Percentiles rank a stretch among this genome's conserved stretches.
These are phyloP conservation scores for Scorias spongiosa DNA, from an alignment of 2,329 filamentous ascomycete genomes.

Conservation along the genomic window DNA sequence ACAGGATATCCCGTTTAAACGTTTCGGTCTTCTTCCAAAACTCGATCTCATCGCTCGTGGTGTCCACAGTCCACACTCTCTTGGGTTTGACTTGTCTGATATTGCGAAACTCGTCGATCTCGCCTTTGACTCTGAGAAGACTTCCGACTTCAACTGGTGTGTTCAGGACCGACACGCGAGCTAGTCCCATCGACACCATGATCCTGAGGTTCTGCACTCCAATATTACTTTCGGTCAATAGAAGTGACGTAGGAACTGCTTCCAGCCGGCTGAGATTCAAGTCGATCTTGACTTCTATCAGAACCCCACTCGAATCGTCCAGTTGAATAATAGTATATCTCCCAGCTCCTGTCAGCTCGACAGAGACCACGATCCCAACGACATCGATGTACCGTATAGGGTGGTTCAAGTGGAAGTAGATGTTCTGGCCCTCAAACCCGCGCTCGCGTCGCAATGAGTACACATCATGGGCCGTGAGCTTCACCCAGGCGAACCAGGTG, in stretches of 20 bases:
- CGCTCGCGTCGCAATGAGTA: slow-evolving; percentile 33
- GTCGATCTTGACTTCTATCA: slow-evolving; percentile 40
- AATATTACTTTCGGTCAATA: slow-evolving; percentile 21
- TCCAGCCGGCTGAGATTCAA: slow-evolving; percentile 16
- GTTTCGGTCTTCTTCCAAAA: slow-evolving; percentile 37
- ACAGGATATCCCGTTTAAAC: slow-evolving; percentile 36
- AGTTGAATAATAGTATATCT: slow-evolving; percentile 36
- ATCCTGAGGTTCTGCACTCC: slow-evolving; percentile 25
- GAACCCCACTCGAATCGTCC: slow-evolving; percentile 46
- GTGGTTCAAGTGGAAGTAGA: slow-evolving; percentile 42
- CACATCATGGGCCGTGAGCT: slow-evolving; percentile 41
- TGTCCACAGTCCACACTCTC: slow-evolving; percentile 31
- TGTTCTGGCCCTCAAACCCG: slow-evolving; percentile 38
- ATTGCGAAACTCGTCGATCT: slow-evolving; percentile 35
- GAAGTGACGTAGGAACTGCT: slow-evolving; percentile 12
- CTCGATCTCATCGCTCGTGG: slow-evolving; percentile 39
- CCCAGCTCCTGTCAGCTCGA: slow-evolving; percentile 20
- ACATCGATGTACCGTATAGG: slow-evolving; percentile 33
- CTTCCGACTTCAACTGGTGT: slow-evolving; percentile 29
- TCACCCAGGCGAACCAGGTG: slow-evolving; percentile 50
- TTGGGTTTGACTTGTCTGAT: slow-evolving; percentile 40
- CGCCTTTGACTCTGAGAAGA: slow-evolving; percentile 42
- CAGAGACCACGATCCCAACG: slow-evolving; percentile 29
- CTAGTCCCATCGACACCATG: slow-evolving; percentile 20
- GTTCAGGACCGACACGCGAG: slow-evolving; percentile 29